Evolutionary conservation across 2,329 filamentous ascomycete genomes (phyloP).

Genomic region (Fonsecaea pedrosoi): DNA sequence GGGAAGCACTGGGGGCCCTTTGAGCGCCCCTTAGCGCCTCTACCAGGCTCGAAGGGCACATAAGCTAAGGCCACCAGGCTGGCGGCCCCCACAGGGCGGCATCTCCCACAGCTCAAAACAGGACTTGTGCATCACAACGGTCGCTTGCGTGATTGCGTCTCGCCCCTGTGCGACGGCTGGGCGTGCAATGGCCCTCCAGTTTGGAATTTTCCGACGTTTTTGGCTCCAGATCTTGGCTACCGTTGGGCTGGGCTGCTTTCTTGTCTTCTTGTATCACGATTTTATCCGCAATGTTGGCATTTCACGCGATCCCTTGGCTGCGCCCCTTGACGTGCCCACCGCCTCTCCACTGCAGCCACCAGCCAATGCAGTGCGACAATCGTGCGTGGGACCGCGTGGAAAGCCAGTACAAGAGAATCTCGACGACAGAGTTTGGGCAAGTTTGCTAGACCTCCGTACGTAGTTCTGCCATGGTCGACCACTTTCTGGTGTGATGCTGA

Average conservation of each 20-base stretch:
- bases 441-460: slow-evolving; percentile 20
- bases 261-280: slow-evolving; percentile 12
- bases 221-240: not conserved
- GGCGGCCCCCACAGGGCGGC: not conserved
- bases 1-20: not conserved
- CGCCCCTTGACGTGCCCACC: slow-evolving; percentile 11
- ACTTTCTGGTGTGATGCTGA: not conserved
- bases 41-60: no score
- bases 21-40: no score
- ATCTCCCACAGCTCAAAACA: not conserved
- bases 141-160: not conserved
- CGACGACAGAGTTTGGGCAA: slow-evolving; percentile 54
- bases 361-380: slow-evolving; percentile 23
- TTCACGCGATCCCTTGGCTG: slow-evolving; percentile 15
- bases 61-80: no score
- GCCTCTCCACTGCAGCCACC: slow-evolving; percentile 6
- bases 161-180: not conserved
- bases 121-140: not conserved
- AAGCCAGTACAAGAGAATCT: slow-evolving; percentile 58
- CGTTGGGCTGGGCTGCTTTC: slow-evolving; percentile 6
- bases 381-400: slow-evolving; percentile 67
- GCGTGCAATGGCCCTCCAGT: slow-evolving; percentile 12
- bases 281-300: not conserved
- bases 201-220: slow-evolving; percentile 1
- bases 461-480: not conserved